phyloP scores from a whole-genome alignment of 345 rosid species.

The Populus tremula region DNA sequence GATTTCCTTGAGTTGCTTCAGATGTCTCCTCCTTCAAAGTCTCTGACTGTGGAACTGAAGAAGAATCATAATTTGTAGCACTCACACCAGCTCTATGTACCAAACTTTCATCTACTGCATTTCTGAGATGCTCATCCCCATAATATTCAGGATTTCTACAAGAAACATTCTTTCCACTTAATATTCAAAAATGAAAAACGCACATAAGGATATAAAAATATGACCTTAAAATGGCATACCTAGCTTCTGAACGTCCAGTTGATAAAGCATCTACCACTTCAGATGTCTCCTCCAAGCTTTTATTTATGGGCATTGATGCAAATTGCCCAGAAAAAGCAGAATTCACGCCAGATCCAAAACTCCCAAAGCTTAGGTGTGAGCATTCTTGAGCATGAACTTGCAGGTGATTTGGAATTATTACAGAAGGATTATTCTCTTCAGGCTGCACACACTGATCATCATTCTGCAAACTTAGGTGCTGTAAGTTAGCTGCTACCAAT shows the following conservation, averaged over 20 bases:
- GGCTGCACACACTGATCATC: conserved; percentile 45
- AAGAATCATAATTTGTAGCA: conserved; percentile 54
- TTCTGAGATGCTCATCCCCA: conserved; percentile 68
- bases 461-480: conserved; percentile 52
- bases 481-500: conserved; percentile 51
- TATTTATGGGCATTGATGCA: conserved; percentile 52
- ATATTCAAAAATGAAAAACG: background rate
- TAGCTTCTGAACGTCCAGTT: conserved; percentile 53
- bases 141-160: conserved; percentile 70
- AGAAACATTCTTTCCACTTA: background rate
- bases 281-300: conserved; percentile 56
- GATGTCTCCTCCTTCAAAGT: conserved; percentile 58
- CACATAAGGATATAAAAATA: background rate
- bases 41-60: conserved; percentile 59
- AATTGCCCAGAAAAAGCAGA: conserved; percentile 46
- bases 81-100: conserved; percentile 43
- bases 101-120: conserved; percentile 51
- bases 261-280: conserved; percentile 50
- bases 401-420: conserved; percentile 89
- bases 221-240: conserved; percentile 38
- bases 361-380: conserved; percentile 93
- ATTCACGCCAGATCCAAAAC: conserved; percentile 68
- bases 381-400: conserved; percentile 79
- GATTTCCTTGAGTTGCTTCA: conserved; percentile 62
- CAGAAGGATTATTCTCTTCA: conserved; percentile 72